Conservation (phyloP, 345 rosid species). For the Ceriops zippeliana region DNA sequence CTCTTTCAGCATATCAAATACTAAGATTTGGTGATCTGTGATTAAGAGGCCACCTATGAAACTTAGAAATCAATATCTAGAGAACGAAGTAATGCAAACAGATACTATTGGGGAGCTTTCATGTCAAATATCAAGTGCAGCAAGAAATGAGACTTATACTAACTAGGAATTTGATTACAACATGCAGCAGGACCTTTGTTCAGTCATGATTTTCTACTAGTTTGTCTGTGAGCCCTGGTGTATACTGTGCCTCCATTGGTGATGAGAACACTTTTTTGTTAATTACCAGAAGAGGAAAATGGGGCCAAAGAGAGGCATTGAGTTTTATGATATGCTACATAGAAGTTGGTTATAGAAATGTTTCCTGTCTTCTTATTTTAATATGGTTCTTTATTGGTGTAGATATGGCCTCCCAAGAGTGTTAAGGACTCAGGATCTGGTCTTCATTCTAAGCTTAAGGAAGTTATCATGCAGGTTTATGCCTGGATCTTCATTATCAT, state of each 20-base stretch:
- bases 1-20: not conserved
- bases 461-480: conserved; percentile 77
- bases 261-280: too few relatives aligned
- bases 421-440: conserved; percentile 89
- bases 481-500: conserved; percentile 10
- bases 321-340: not conserved
- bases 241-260: too few relatives aligned
- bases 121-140: too few relatives aligned
- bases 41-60: not conserved
- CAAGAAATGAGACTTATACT: too few relatives aligned
- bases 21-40: not conserved
- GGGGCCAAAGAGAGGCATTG: too few relatives aligned
- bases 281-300: too few relatives aligned
- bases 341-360: not conserved
- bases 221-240: too few relatives aligned
- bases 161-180: too few relatives aligned
- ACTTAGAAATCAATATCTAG: not conserved
- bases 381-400: conserved; percentile 26
- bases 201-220: too few relatives aligned
- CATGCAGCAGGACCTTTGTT: too few relatives aligned
- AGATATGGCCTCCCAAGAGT: conserved; percentile 99
- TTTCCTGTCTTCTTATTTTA: conserved; percentile 10
- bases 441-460: conserved; percentile 80
- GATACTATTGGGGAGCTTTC: too few relatives aligned
- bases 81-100: too few relatives aligned